These are phyloP conservation scores for Canavalia ensiformis DNA, from an alignment of 306 rosid species.

Conservation along the genomic window DNA sequence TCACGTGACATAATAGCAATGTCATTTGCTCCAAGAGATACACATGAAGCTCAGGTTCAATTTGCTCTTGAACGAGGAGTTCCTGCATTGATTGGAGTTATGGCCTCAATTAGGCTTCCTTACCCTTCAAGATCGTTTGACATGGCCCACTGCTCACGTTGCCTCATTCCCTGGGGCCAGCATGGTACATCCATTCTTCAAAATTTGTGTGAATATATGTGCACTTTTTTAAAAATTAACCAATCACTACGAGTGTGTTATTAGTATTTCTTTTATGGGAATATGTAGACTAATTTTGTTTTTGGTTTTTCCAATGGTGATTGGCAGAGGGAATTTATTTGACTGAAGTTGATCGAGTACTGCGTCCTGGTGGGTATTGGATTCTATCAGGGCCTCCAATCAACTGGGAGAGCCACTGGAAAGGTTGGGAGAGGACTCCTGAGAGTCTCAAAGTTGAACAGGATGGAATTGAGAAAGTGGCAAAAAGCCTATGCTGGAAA, in stretches of 20 bases:
- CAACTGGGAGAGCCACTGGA: constrained; percentile 87
- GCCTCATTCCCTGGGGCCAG: constrained; percentile 96
- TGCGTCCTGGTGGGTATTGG: constrained; percentile 98
- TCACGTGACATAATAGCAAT: constrained; percentile 82
- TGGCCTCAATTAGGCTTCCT: constrained; percentile 93
- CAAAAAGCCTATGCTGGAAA: constrained; percentile 92
- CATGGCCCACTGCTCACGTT: constrained; percentile 99
- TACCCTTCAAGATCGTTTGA: constrained; percentile 96
- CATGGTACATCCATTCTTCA: constrained; percentile 54
- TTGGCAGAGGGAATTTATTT: constrained; percentile 84
- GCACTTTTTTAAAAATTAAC: neutral
- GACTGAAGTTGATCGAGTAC: constrained; percentile 83
- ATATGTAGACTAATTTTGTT: neutral
- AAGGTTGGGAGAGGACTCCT: constrained; percentile 81
- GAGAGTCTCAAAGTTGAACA: constrained; percentile 83
- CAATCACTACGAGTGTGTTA: no score
- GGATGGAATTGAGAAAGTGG: constrained; percentile 71
- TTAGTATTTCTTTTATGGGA: neutral
- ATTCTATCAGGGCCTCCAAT: constrained; percentile 94
- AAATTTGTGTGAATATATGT: neutral
- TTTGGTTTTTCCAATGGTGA: constrained; percentile 11
- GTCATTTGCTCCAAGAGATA: constrained; percentile 98
- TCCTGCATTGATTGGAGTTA: constrained; percentile 90
- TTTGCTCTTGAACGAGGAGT: constrained; percentile 98
- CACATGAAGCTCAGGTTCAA: constrained; percentile 98